Evolutionary conservation across 2,329 filamentous ascomycete species (phyloP).

Genomic region (Colletotrichum sp.): DNA sequence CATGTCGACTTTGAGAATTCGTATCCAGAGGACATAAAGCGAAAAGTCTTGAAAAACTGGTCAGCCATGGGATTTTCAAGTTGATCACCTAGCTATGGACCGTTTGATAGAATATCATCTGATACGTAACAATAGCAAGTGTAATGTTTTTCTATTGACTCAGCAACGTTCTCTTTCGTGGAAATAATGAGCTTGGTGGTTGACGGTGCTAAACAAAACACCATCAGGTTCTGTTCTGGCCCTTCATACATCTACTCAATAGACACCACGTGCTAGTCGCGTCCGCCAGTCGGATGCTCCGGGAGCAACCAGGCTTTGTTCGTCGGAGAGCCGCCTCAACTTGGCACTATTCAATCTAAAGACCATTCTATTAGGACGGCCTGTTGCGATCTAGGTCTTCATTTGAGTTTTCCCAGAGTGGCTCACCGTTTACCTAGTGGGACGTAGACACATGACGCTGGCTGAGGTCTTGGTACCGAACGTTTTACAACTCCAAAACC

Average conservation of each 20-base stretch:
- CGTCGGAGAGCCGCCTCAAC: not conserved
- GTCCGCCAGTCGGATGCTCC: not conserved
- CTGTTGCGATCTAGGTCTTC: not conserved
- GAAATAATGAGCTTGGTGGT: not conserved
- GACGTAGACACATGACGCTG: not conserved
- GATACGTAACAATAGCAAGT: not conserved
- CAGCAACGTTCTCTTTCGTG: not conserved
- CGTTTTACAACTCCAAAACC: not conserved
- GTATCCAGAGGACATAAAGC: not conserved
- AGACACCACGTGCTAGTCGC: not conserved
- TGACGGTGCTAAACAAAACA: not conserved
- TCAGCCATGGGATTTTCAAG: not conserved
- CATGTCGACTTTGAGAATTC: conserved; percentile 35
- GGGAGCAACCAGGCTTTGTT: not conserved
- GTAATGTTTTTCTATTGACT: not conserved
- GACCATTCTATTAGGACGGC: not conserved
- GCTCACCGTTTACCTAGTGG: not conserved
- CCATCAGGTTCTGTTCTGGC: not conserved
- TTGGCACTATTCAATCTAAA: not conserved
- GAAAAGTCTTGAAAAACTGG: not conserved
- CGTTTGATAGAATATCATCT: not conserved
- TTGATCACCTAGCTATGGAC: not conserved
- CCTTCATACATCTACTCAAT: not conserved
- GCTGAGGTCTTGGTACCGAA: not conserved
- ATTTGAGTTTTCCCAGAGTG: not conserved